Percentiles rank a stretch among this genome's conserved stretches.
phyloP scores from a whole-genome alignment of 371 early-diverging fungal genomes.

The Syncephalastrum monosporum region DNA sequence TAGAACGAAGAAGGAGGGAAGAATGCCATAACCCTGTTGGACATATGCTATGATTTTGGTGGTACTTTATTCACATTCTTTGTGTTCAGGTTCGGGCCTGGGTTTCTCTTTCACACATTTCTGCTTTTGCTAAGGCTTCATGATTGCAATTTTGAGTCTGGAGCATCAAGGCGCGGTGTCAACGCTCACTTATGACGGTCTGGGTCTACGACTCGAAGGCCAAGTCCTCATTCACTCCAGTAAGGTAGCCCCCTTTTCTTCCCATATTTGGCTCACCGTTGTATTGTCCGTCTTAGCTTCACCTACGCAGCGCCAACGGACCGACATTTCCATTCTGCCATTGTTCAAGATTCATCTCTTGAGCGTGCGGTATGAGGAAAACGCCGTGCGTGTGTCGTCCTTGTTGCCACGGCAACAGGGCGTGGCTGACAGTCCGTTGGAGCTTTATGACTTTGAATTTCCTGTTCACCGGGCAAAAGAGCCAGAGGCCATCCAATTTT shows the following conservation, averaged over 20 bases:
- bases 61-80: too few relatives aligned
- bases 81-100: too few relatives aligned
- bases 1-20: too few relatives aligned
- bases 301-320: constrained; percentile 20
- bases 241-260: constrained; percentile 8
- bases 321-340: constrained; percentile 42
- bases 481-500: constrained; percentile 27
- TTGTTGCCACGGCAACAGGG: constrained; percentile 40
- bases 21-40: too few relatives aligned
- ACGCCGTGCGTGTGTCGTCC: constrained; percentile 30
- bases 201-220: constrained; percentile 51
- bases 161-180: too few relatives aligned
- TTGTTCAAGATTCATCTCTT: constrained; percentile 35
- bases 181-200: constrained; percentile 32
- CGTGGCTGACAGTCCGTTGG: constrained; percentile 27
- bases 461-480: constrained; percentile 21
- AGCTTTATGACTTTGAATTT: constrained; percentile 34
- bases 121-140: too few relatives aligned
- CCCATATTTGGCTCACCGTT: background rate
- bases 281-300: background rate
- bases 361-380: constrained; percentile 20
- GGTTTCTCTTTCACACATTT: too few relatives aligned
- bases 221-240: constrained; percentile 34
- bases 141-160: too few relatives aligned
- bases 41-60: too few relatives aligned